phyloP scores from a whole-genome alignment of 2,329 filamentous ascomycete species.

The Colletotrichum sp. region DNA sequence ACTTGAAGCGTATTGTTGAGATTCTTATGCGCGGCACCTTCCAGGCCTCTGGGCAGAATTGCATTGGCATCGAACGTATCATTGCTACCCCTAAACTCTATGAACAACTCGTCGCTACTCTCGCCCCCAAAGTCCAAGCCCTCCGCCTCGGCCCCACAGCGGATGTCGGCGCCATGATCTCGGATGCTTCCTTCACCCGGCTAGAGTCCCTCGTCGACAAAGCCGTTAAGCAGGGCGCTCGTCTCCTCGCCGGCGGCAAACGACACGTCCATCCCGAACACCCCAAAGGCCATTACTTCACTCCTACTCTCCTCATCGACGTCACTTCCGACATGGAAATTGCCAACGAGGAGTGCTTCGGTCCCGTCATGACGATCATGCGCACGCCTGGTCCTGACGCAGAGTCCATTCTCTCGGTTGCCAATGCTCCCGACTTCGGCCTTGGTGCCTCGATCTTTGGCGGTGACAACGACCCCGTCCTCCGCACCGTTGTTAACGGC shows the following conservation, averaged over 20 bases:
- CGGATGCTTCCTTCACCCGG: constrained; percentile 73
- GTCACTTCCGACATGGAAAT: constrained; percentile 87
- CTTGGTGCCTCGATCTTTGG: constrained; percentile 92
- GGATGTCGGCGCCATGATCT: constrained; percentile 92
- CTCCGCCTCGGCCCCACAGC: constrained; percentile 78
- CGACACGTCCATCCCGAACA: constrained; percentile 74
- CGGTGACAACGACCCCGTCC: constrained; percentile 60
- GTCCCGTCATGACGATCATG: constrained; percentile 87
- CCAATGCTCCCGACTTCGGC: constrained; percentile 85
- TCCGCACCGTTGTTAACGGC: constrained; percentile 68
- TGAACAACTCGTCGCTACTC: constrained; percentile 69
- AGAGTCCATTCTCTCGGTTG: constrained; percentile 72
- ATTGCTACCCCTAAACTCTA: constrained; percentile 82
- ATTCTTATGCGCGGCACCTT: constrained; percentile 92
- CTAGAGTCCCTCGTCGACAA: constrained; percentile 80
- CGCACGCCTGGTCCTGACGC: constrained; percentile 66
- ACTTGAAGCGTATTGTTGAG: constrained; percentile 76
- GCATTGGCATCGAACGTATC: constrained; percentile 94
- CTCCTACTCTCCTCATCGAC: constrained; percentile 87
- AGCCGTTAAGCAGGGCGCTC: constrained; percentile 79
- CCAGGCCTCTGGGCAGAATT: constrained; percentile 96
- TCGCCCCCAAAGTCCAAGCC: constrained; percentile 75
- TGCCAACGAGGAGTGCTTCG: constrained; percentile 91
- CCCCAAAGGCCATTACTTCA: constrained; percentile 87
- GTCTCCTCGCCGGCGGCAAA: constrained; percentile 80